Percentiles rank a stretch among this genome's conserved stretches.
These are phyloP conservation scores for Exophiala spinifera DNA, from an alignment of 2,329 filamentous ascomycete species.

Conservation along the genomic window DNA sequence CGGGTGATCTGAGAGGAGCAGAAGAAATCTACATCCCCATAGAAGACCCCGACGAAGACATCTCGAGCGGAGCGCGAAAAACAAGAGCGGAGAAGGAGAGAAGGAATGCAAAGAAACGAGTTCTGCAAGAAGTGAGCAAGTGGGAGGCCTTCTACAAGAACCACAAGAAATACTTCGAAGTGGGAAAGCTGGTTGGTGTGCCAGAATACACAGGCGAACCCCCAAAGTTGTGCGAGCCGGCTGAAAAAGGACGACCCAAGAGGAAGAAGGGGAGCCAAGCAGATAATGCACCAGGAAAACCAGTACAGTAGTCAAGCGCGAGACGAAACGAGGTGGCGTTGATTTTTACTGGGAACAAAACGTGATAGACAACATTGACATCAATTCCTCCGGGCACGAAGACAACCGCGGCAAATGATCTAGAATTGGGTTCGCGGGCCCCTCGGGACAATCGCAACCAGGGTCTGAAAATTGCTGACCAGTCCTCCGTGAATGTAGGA, in stretches of 20 bases:
- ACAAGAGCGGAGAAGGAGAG: slow-evolving; percentile 61
- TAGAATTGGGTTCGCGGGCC: not conserved
- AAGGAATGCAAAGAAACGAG: slow-evolving; percentile 61
- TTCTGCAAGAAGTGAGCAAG: slow-evolving; percentile 66
- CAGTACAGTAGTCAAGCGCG: slow-evolving; percentile 23
- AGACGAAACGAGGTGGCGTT: not conserved
- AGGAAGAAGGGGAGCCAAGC: slow-evolving; percentile 34
- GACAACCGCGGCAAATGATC: too few relatives aligned
- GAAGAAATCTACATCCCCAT: slow-evolving; percentile 78
- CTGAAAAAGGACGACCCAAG: slow-evolving; percentile 63
- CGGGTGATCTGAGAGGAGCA: slow-evolving; percentile 77
- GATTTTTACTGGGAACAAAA: not conserved
- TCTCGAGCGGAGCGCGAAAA: slow-evolving; percentile 45
- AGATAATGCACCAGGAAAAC: slow-evolving; percentile 23
- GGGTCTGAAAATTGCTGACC: not conserved
- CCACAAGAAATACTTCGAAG: slow-evolving; percentile 74
- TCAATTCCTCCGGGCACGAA: too few relatives aligned
- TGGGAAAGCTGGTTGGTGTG: slow-evolving; percentile 66
- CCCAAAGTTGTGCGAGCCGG: slow-evolving; percentile 67
- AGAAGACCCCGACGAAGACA: slow-evolving; percentile 54
- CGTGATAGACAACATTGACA: not conserved
- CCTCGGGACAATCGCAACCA: not conserved
- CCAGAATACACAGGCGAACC: slow-evolving; percentile 44
- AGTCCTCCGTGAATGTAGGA: slow-evolving; percentile 2
- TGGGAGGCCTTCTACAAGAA: slow-evolving; percentile 83